phyloP scores from a whole-genome alignment of 2,329 filamentous ascomycete genomes.

The Tolypocladium capitatum region DNA sequence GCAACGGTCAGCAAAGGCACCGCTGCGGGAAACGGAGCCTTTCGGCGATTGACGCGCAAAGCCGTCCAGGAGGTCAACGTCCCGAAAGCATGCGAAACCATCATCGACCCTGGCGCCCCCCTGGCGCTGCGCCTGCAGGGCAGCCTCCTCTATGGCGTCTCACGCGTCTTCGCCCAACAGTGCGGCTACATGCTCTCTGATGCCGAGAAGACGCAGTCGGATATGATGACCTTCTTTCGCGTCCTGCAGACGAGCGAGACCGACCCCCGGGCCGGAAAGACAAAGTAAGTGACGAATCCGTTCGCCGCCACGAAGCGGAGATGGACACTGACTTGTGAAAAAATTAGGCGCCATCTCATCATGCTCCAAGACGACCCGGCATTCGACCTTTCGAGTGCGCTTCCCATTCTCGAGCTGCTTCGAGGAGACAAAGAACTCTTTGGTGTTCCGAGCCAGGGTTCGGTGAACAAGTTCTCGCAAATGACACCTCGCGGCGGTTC shows the following conservation, averaged over 20 bases:
- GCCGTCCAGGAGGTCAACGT: slow-evolving; percentile 83
- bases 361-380: slow-evolving; percentile 69
- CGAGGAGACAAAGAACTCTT: slow-evolving; percentile 20
- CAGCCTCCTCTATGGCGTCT: slow-evolving; percentile 74
- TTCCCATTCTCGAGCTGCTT: slow-evolving; percentile 22
- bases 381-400: slow-evolving; percentile 35
- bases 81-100: slow-evolving; percentile 75
- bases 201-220: slow-evolving; percentile 58
- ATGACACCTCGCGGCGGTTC: slow-evolving; percentile 25
- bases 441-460: slow-evolving; percentile 21
- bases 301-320: slow-evolving; percentile 7
- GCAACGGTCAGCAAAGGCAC: slow-evolving; percentile 71
- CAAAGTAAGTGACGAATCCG: slow-evolving; percentile 47
- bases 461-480: slow-evolving; percentile 27
- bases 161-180: slow-evolving; percentile 76
- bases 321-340: slow-evolving; percentile 4
- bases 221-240: slow-evolving; percentile 56
- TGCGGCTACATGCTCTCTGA: slow-evolving; percentile 76
- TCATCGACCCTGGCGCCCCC: slow-evolving; percentile 66
- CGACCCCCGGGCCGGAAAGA: slow-evolving; percentile 57
- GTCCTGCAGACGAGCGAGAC: slow-evolving; percentile 40
- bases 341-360: slow-evolving; percentile 56
- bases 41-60: slow-evolving; percentile 67
- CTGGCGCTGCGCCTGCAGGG: slow-evolving; percentile 84
- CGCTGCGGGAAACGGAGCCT: slow-evolving; percentile 58